These are phyloP conservation scores for Leccinum broughii DNA, from an alignment of 768 basidiomycete species.

Conservation along the genomic window DNA sequence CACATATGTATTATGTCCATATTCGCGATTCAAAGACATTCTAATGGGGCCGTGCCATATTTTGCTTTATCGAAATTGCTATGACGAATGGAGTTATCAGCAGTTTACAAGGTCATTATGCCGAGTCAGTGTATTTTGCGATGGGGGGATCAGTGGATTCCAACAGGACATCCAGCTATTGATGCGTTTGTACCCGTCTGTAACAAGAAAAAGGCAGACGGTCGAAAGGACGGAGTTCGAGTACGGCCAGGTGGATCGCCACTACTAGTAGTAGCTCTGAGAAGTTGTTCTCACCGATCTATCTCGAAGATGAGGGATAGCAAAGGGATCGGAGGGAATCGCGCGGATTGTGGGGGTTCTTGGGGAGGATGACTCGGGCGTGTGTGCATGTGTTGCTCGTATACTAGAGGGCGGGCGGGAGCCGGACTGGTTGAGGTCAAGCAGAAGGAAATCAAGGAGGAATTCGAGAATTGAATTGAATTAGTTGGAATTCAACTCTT, in stretches of 20 bases:
- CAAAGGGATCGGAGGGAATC: slow-evolving; percentile 42
- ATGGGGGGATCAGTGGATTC: slow-evolving; percentile 21
- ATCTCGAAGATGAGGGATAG: slow-evolving; percentile 40
- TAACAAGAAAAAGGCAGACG: slow-evolving; percentile 41
- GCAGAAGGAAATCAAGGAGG: slow-evolving; percentile 31
- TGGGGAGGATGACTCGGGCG: slow-evolving; percentile 25
- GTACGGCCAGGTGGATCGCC: slow-evolving; percentile 48
- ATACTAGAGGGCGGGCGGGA: slow-evolving; percentile 45
- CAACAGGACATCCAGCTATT: slow-evolving; percentile 37
- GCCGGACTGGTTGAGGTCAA: slow-evolving; percentile 42
- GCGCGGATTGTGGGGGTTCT: slow-evolving; percentile 40
- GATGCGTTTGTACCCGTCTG: slow-evolving; percentile 51
- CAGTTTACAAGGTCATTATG: slow-evolving; percentile 32
- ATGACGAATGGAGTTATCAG: not conserved
- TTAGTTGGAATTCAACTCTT: not conserved
- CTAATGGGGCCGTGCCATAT: too few relatives aligned
- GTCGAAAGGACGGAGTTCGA: slow-evolving; percentile 54
- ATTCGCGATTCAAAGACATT: too few relatives aligned
- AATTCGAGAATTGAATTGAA: not conserved
- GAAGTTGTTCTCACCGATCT: slow-evolving; percentile 29
- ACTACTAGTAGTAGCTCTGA: not conserved
- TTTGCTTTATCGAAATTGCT: too few relatives aligned
- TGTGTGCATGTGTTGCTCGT: slow-evolving; percentile 34
- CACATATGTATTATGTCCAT: too few relatives aligned
- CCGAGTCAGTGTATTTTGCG: slow-evolving; percentile 31